Base-by-base conservation (phyloP, 768 basidiomycete species). In the Boletus barrowsii region DNA sequence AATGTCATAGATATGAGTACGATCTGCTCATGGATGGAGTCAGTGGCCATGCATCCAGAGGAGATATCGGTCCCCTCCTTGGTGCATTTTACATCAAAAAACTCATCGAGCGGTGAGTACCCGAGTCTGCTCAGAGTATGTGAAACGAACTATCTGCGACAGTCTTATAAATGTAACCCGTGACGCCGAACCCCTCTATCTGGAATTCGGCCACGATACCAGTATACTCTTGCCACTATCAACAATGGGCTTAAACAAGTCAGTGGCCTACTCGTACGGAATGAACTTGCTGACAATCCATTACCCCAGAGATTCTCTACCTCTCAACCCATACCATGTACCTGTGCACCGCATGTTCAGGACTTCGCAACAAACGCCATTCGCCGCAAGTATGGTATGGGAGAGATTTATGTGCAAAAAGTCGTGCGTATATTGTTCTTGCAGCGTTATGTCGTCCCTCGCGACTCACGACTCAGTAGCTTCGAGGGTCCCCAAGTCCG, bases 171-270 rank as follows among this genome's bases (percentile, higher is more conserved):
- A 75, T 62, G 54, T 60, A 20, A 71, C 69, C 24, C 71, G 66
- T 33, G 65, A 71, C 45, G 68, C 71, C 14, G 49, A 66, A 48
- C 45, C 64, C 39, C 60, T 74, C 20, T 75, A 73, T 61, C 64
- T 78, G 24, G 73, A 78, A 62, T 77, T 76, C 55, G 75, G 75
- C 5, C 74, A 76, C 55, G 73, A 76, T 49, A 73, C 69, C 8
- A 75, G 71, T 36, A 68, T 78, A 53, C 69, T 76, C 57, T 42
- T 73, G 24, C 70, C 71, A 6, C 54, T 75, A 32, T 72, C 76
- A 22, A 72, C 72, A 1, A 68, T 76, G 56, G 68, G 68, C 0
- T 64, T 75, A 18, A 75, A 71, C 53, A 70, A 70, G 73, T 74
- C 36, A 46, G 71, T 59, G 22, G 14, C 5, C 26, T 26, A 11